Evolutionary conservation across 805 yeast genomes (phyloP).

Genomic region (Saccharomyces paradoxus): DNA sequence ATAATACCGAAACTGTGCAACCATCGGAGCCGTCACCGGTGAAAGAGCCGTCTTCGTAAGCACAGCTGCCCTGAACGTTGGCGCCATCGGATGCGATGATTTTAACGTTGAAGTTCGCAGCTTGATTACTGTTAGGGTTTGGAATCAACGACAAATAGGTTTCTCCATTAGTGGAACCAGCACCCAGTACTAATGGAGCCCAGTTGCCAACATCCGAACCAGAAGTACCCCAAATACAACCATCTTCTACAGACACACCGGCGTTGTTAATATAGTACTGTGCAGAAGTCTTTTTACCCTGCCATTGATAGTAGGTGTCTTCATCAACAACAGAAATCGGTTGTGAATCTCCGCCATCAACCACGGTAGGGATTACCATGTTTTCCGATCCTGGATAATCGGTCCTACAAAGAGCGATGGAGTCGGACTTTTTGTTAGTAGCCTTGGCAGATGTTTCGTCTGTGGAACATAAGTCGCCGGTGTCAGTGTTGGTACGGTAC

Average conservation of each 20-base stretch:
- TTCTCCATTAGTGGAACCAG: constrained; percentile 66
- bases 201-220: constrained; percentile 89
- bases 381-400: constrained; percentile 99
- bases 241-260: constrained; percentile 82
- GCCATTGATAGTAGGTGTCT: constrained; percentile 72
- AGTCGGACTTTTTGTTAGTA: constrained; percentile 50
- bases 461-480: constrained; percentile 77
- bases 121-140: constrained; percentile 75
- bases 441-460: constrained; percentile 66
- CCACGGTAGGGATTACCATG: constrained; percentile 91
- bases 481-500: constrained; percentile 65
- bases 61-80: constrained; percentile 65
- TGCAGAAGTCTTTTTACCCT: constrained; percentile 75
- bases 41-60: constrained; percentile 70
- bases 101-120: constrained; percentile 67
- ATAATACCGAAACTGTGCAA: constrained; percentile 39
- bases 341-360: constrained; percentile 54
- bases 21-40: constrained; percentile 56
- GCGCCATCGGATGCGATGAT: constrained; percentile 67
- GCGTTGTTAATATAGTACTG: constrained; percentile 97
- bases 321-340: constrained; percentile 76
- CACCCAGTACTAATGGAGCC: constrained; percentile 95
- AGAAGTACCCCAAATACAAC: constrained; percentile 86
- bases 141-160: constrained; percentile 87
- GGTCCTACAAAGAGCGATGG: constrained; percentile 91